Conservation (phyloP, 1,284 basidiomycete species). For the Naganishia liquefaciens region DNA sequence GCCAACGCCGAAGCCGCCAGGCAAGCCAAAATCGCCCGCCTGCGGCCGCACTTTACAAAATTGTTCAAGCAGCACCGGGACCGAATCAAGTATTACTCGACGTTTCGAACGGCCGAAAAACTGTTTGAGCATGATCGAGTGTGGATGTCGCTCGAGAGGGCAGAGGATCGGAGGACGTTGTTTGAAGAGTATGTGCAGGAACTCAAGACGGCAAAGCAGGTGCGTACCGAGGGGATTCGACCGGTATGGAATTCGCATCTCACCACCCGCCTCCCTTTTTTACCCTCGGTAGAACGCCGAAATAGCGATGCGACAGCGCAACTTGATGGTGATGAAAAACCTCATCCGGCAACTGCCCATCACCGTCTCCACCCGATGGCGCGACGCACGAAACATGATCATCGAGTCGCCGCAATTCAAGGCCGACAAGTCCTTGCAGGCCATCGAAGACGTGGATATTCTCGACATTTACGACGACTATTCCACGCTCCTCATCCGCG, state of each 20-base stretch:
- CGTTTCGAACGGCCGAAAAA: constrained; percentile 79
- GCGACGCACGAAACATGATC: constrained; percentile 73
- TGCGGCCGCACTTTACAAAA: constrained; percentile 77
- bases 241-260: constrained; percentile 11
- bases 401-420: constrained; percentile 75
- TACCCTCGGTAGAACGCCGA: constrained; percentile 72
- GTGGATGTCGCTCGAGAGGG: constrained; percentile 80
- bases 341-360: constrained; percentile 80
- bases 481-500: constrained; percentile 78
- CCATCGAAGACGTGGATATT: constrained; percentile 82
- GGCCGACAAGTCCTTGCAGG: constrained; percentile 69
- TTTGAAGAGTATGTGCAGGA: constrained; percentile 87
- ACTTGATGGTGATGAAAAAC: constrained; percentile 72
- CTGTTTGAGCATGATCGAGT: constrained; percentile 79
- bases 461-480: constrained; percentile 89
- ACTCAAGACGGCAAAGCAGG: constrained; percentile 79
- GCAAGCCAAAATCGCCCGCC: constrained; percentile 73
- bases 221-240: constrained; percentile 48
- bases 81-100: constrained; percentile 78
- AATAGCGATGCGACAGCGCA: constrained; percentile 69
- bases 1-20: constrained; percentile 74
- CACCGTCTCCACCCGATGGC: constrained; percentile 85
- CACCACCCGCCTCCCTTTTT: neutral
- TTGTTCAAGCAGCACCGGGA: constrained; percentile 76
- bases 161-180: constrained; percentile 76